Conservation (phyloP, 805 yeast genomes). For the Starmerella floricola region DNA sequence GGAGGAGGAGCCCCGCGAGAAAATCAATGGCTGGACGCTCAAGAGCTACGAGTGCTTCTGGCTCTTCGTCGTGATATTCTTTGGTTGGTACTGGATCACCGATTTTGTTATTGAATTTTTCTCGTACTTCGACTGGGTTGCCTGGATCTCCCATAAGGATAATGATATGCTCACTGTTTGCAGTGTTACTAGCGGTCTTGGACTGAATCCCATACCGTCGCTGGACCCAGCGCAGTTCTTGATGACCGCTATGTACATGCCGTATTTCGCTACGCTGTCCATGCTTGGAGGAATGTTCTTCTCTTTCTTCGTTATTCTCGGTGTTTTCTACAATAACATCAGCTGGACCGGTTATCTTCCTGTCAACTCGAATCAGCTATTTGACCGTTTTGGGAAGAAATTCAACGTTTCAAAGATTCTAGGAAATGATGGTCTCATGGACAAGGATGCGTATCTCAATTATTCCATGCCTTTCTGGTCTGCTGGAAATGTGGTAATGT, state of each 20-base stretch:
- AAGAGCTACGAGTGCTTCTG: slow-evolving; percentile 41
- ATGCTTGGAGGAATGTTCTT: slow-evolving; percentile 29
- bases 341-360: slow-evolving; percentile 44
- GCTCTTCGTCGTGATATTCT: slow-evolving; percentile 34
- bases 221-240: slow-evolving; percentile 37
- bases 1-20: slow-evolving; percentile 7
- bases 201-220: slow-evolving; percentile 42
- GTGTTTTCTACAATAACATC: slow-evolving; percentile 34
- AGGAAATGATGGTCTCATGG: slow-evolving; percentile 37
- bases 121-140: slow-evolving; percentile 50
- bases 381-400: slow-evolving; percentile 35
- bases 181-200: slow-evolving; percentile 34
- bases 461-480: slow-evolving; percentile 56
- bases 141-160: slow-evolving; percentile 46
- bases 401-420: slow-evolving; percentile 37
- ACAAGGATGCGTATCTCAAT: slow-evolving; percentile 36
- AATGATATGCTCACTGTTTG: slow-evolving; percentile 39
- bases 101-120: slow-evolving; percentile 52
- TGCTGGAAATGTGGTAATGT: slow-evolving; percentile 47
- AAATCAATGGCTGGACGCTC: slow-evolving; percentile 48
- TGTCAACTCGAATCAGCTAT: slow-evolving; percentile 35
- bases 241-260: slow-evolving; percentile 31
- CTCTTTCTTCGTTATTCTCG: slow-evolving; percentile 19
- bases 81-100: slow-evolving; percentile 56
- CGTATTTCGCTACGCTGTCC: slow-evolving; percentile 33